A percentile compares a stretch with the other conserved stretches of the same genome.
These are phyloP conservation scores for Diutina siamensis DNA, from an alignment of 1,139 yeast species.

Conservation along the genomic window DNA sequence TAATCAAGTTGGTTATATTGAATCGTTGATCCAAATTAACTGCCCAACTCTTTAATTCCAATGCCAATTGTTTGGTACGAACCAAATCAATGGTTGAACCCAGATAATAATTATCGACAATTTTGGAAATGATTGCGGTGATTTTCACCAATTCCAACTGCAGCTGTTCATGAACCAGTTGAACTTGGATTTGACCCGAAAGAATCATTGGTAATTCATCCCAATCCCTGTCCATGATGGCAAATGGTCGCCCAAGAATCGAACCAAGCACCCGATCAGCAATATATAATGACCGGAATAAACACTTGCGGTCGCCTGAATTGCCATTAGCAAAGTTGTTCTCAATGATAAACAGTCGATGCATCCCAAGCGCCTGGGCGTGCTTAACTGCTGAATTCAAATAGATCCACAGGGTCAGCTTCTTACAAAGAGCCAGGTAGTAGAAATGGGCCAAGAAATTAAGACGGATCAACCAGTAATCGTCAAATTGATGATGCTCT, in stretches of 20 bases:
- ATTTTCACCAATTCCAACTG: slow-evolving; percentile 1
- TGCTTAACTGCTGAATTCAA: neutral
- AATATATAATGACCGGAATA: neutral
- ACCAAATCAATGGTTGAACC: neutral
- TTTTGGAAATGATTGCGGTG: slow-evolving; percentile 3
- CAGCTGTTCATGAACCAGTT: neutral
- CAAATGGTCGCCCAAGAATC: slow-evolving; percentile 4
- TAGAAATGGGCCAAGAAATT: slow-evolving; percentile 5
- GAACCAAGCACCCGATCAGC: slow-evolving; percentile 2
- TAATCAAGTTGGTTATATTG: neutral
- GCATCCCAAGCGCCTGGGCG: slow-evolving; percentile 5
- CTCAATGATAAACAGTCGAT: neutral
- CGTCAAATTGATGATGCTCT: slow-evolving; percentile 1
- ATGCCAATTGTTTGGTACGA: neutral
- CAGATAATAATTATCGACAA: slow-evolving; percentile 4
- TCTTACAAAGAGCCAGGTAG: slow-evolving; percentile 5
- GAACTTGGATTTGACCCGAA: neutral
- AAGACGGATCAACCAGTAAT: slow-evolving; percentile 4
- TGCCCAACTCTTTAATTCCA: slow-evolving; percentile 1
- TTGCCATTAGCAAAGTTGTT: neutral
- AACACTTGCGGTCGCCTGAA: neutral
- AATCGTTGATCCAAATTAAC: slow-evolving; percentile 5
- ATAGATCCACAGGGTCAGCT: slow-evolving; percentile 6
- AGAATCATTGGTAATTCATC: neutral
- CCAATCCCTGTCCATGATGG: slow-evolving; percentile 3